Base-by-base conservation (phyloP, 2,329 filamentous ascomycete species). In the Capronia coronata region DNA sequence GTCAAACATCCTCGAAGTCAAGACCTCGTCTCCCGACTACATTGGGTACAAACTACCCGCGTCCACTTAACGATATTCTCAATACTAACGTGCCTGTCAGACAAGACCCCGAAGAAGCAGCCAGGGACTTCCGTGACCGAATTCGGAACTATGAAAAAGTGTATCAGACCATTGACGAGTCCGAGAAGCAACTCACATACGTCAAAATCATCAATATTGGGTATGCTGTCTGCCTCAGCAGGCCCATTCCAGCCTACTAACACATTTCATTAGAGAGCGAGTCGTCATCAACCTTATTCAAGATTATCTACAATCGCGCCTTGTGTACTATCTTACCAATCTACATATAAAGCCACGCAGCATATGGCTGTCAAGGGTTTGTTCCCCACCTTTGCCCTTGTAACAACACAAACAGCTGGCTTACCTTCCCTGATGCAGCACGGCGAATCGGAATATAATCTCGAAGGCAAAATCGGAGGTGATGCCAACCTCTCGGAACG, bases 251-350 rank as follows among this genome's bases (percentile, higher is more conserved):
- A 25, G 3, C 21, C 25, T 25, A 21, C 43, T 46, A 11, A 47
- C 45, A 1, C 7, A 32, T 39, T 13, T 30, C 38, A 10, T 27
- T 38, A 51, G 49, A 19, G 48, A 42, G 21, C 88, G 94, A 64
- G 90, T 97, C 65, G 93, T 97, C 64, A 97, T 98, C 78, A 98
- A 97, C 71, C 84, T 86, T 65, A 95, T 98, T 63, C 84, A 89
- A 65, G 93, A 98, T 69, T 98, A 98, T 65, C 76, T 98, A 22
- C 93, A 96, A 67, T 95, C 88, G 67, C 84, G 93, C 50, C 84
- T 98, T 38, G 91, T 98, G 39, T 98, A 98, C 70, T 98, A 96
- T 67, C 80, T 97, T 51, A 96, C 97, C 83, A 98, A 97, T 66
- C 76, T 98, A 32, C 93, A 98, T 71, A 98, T 98, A 67, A 91